Evolutionary conservation across 2,329 filamentous ascomycete genomes (phyloP).

Genomic region (Sporothrix sp.): DNA sequence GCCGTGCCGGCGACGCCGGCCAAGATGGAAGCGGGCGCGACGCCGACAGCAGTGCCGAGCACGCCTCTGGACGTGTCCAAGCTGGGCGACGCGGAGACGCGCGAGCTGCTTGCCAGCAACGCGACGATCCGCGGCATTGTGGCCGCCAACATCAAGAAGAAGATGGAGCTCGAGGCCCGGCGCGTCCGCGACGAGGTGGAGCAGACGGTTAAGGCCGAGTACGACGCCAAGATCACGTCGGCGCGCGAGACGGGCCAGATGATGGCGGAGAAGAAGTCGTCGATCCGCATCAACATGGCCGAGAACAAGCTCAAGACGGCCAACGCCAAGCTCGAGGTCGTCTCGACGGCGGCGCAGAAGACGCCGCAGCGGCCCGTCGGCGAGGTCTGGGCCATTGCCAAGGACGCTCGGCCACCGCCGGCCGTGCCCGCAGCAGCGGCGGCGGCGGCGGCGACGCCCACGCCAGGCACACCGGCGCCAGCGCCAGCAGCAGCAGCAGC

Average conservation of each 20-base stretch:
- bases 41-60: slow-evolving; percentile 25
- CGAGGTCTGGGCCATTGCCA: slow-evolving; percentile 80
- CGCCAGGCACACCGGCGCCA: background rate
- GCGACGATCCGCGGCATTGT: slow-evolving; percentile 49
- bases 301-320: slow-evolving; percentile 57
- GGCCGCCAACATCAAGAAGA: slow-evolving; percentile 55
- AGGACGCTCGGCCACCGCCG: slow-evolving; percentile 47
- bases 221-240: slow-evolving; percentile 42
- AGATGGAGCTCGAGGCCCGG: slow-evolving; percentile 55
- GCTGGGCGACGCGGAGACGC: slow-evolving; percentile 45
- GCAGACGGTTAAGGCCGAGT: slow-evolving; percentile 35
- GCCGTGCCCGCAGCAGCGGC: slow-evolving; percentile 14
- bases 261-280: slow-evolving; percentile 65
- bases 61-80: slow-evolving; percentile 33
- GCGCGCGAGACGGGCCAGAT: slow-evolving; percentile 56
- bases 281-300: slow-evolving; percentile 67
- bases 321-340: slow-evolving; percentile 63
- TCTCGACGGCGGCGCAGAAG: slow-evolving; percentile 72
- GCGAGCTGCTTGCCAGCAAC: slow-evolving; percentile 48
- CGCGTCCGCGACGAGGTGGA: slow-evolving; percentile 48
- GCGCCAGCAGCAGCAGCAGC: slow-evolving; percentile 12
- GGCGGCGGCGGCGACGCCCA: background rate
- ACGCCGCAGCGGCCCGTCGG: slow-evolving; percentile 74
- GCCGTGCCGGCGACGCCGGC: slow-evolving; percentile 2
- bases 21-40: slow-evolving; percentile 19